These are phyloP conservation scores for Puccinellia tenuiflora DNA, from an alignment of 176 grass and related monocot species.

Conservation along the genomic window DNA sequence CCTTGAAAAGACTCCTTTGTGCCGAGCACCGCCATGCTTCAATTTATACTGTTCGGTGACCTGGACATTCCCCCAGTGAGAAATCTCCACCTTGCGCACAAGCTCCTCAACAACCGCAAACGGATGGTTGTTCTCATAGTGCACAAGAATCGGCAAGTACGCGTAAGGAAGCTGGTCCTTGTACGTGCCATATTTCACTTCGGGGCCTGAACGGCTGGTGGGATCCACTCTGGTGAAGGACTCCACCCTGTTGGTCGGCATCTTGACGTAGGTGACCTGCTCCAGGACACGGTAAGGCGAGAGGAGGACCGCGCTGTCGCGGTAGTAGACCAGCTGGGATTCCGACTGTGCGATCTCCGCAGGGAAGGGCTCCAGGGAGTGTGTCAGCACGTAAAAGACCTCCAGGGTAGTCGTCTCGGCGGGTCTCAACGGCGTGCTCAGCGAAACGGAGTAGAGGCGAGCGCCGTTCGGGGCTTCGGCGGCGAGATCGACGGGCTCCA, in stretches of 20 bases:
- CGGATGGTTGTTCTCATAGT: slow-evolving; percentile 84
- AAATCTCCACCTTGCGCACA: slow-evolving; percentile 85
- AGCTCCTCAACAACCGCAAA: slow-evolving; percentile 85
- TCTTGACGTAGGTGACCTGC: slow-evolving; percentile 66
- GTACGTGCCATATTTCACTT: slow-evolving; percentile 79
- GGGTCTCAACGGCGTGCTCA: slow-evolving; percentile 50
- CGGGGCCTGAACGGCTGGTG: slow-evolving; percentile 50
- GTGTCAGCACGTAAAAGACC: slow-evolving; percentile 56
- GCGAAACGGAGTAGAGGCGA: slow-evolving; percentile 64
- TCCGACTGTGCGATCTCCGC: slow-evolving; percentile 89
- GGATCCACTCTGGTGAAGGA: slow-evolving; percentile 79
- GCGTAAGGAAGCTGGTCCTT: slow-evolving; percentile 46
- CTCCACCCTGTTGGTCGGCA: slow-evolving; percentile 62
- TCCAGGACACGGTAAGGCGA: slow-evolving; percentile 67
- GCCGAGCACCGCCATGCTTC: slow-evolving; percentile 74
- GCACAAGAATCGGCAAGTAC: slow-evolving; percentile 57
- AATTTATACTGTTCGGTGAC: slow-evolving; percentile 88
- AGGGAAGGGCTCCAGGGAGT: slow-evolving; percentile 83
- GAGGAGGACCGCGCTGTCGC: slow-evolving; percentile 60
- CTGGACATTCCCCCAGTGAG: slow-evolving; percentile 89
- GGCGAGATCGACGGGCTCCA: slow-evolving; percentile 24
- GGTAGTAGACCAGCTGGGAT: slow-evolving; percentile 77
- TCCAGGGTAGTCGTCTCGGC: slow-evolving; percentile 48
- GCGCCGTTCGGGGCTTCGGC: slow-evolving; percentile 19
- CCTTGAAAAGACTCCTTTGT: slow-evolving; percentile 94